Evolutionary conservation across 2,329 filamentous ascomycete species (phyloP).

Genomic region (Aureobasidium namibiae): DNA sequence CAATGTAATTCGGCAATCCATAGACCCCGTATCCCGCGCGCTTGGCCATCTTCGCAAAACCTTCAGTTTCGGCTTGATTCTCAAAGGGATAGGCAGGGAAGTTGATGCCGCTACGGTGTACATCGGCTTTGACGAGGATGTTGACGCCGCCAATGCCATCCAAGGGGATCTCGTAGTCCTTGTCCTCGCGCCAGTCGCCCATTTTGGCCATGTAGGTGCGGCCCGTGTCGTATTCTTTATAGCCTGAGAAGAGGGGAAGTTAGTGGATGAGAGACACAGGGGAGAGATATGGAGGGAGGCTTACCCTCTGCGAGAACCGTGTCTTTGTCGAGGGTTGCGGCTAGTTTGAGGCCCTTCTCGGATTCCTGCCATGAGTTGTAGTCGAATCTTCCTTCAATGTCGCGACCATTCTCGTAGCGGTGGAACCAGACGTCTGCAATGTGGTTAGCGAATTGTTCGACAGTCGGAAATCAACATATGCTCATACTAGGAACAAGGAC

Average conservation of each 20-base stretch:
- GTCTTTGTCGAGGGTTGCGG: conserved; percentile 66
- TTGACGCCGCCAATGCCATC: conserved; percentile 96
- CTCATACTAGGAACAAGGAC: conserved; percentile 85
- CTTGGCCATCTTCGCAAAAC: conserved; percentile 98
- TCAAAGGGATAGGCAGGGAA: conserved; percentile 96
- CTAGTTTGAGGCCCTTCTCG: conserved; percentile 68
- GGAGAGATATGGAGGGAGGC: too few relatives aligned
- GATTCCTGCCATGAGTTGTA: conserved; percentile 99
- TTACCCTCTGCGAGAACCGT: conserved; percentile 82
- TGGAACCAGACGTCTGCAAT: conserved; percentile 89
- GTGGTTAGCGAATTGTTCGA: background rate
- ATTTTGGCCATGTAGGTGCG: conserved; percentile 82
- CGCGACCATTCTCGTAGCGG: conserved; percentile 64
- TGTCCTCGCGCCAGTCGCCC: conserved; percentile 88
- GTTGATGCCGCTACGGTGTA: conserved; percentile 96
- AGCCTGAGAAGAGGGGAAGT: conserved; percentile 47
- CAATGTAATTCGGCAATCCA: conserved; percentile 92
- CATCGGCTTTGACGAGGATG: conserved; percentile 95
- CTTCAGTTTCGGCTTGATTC: conserved; percentile 97
- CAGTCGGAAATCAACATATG: background rate
- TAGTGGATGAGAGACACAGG: background rate
- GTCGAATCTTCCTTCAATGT: conserved; percentile 96
- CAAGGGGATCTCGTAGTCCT: conserved; percentile 83
- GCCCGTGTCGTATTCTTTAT: conserved; percentile 86
- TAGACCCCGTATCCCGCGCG: conserved; percentile 86